phyloP scores from a whole-genome alignment of 495 filamentous ascomycete species.

The Aspergillus cavernicola region DNA sequence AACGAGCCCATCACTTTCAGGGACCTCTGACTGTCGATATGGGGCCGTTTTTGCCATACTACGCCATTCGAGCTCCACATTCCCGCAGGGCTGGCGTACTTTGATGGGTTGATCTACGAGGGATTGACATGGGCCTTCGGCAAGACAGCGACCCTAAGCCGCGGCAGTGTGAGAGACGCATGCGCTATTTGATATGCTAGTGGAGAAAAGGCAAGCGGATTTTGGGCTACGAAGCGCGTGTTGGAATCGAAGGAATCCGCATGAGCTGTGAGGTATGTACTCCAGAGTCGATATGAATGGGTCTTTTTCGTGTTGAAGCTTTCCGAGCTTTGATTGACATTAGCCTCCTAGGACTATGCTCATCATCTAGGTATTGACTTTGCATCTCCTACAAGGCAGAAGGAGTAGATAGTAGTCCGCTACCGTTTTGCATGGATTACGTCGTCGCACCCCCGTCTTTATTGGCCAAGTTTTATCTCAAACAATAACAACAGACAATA shows the following conservation, averaged over 20 bases:
- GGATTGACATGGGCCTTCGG: constrained; percentile 50
- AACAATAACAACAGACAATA: neutral
- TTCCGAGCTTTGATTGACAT: constrained; percentile 9
- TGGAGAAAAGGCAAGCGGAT: constrained; percentile 53
- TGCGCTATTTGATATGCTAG: constrained; percentile 51
- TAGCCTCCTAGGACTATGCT: constrained; percentile 33
- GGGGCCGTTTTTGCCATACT: constrained; percentile 56
- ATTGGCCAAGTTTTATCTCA: neutral
- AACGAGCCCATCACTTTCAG: constrained; percentile 59
- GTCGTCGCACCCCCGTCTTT: neutral
- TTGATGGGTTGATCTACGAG: constrained; percentile 47
- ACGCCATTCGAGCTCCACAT: constrained; percentile 51
- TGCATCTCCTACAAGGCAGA: constrained; percentile 5
- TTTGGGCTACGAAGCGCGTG: constrained; percentile 55
- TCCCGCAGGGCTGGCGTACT: constrained; percentile 47
- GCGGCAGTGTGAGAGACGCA: constrained; percentile 56
- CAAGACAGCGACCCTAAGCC: constrained; percentile 45
- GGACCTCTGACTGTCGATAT: constrained; percentile 56
- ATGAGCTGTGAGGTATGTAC: constrained; percentile 45
- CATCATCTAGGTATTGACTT: constrained; percentile 32
- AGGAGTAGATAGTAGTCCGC: neutral
- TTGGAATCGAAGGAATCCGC: constrained; percentile 54
- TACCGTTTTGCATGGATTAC: neutral
- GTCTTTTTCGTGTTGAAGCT: neutral
- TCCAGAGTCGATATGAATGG: neutral